Percentiles rank a stretch among this genome's conserved stretches.
phyloP scores from a whole-genome alignment of 2,329 filamentous ascomycete genomes.

The Alternaria panax region DNA sequence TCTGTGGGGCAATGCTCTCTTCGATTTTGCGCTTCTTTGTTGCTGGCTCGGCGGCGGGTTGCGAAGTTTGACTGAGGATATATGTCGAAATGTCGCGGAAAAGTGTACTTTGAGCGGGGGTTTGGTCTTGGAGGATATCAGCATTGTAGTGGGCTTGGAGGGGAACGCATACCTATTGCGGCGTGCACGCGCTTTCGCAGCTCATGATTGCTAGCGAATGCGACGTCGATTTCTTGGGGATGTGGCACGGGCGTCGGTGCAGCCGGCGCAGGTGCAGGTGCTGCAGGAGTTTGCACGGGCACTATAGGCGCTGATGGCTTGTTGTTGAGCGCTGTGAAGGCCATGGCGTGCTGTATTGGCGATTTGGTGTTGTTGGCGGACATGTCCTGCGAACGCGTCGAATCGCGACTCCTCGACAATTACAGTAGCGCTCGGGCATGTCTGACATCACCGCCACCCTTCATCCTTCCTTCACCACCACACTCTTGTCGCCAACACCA shows the following conservation, averaged over 20 bases:
- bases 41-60: constrained; percentile 34
- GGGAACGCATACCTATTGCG: constrained; percentile 40
- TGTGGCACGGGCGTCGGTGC: constrained; percentile 20
- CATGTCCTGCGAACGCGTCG: constrained; percentile 15
- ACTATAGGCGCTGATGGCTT: constrained; percentile 15
- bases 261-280: constrained; percentile 1
- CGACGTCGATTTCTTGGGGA: constrained; percentile 42
- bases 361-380: constrained; percentile 15
- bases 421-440: constrained; percentile 14
- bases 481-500: background rate
- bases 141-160: background rate
- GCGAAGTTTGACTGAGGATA: constrained; percentile 39
- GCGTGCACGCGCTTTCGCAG: constrained; percentile 49
- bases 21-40: constrained; percentile 52
- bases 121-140: constrained; percentile 32
- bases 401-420: constrained; percentile 20
- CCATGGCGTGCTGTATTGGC: constrained; percentile 21
- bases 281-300: constrained; percentile 8
- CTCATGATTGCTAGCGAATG: constrained; percentile 45
- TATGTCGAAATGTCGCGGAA: constrained; percentile 50
- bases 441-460: constrained; percentile 17
- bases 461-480: background rate
- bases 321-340: constrained; percentile 35
- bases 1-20: constrained; percentile 31
- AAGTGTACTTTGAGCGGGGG: constrained; percentile 42